These are phyloP conservation scores for Aspergillus puulaauensis DNA, from an alignment of 2,329 filamentous ascomycete species.

Conservation along the genomic window DNA sequence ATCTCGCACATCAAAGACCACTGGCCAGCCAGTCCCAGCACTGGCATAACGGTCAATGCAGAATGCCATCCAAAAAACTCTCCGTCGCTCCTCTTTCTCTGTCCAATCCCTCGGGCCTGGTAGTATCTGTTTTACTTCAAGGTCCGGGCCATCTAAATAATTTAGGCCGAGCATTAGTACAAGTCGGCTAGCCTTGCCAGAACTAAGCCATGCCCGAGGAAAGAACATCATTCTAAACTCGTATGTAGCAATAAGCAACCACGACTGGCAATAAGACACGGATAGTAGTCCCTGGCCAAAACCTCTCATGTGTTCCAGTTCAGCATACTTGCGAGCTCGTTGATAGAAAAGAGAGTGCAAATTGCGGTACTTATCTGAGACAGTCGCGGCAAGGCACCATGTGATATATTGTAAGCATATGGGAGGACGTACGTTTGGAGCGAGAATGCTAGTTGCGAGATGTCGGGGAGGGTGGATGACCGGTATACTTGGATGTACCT, in stretches of 20 bases:
- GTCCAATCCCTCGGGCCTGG: slow-evolving; percentile 88
- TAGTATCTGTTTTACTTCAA: slow-evolving; percentile 92
- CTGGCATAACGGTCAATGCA: slow-evolving; percentile 89
- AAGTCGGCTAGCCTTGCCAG: slow-evolving; percentile 74
- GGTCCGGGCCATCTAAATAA: slow-evolving; percentile 73
- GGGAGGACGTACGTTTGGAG: slow-evolving; percentile 81
- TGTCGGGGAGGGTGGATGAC: slow-evolving; percentile 90
- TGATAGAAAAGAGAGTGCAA: slow-evolving; percentile 89
- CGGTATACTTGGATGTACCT: slow-evolving; percentile 79
- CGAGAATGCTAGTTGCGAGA: slow-evolving; percentile 81
- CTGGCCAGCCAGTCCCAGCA: slow-evolving; percentile 96
- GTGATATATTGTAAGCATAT: slow-evolving; percentile 90
- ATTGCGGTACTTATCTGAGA: slow-evolving; percentile 75
- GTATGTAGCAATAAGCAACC: slow-evolving; percentile 75
- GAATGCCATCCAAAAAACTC: slow-evolving; percentile 95
- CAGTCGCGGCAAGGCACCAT: slow-evolving; percentile 86
- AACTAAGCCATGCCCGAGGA: slow-evolving; percentile 90
- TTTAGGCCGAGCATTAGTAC: slow-evolving; percentile 92
- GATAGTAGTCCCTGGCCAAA: slow-evolving; percentile 81
- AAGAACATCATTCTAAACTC: slow-evolving; percentile 99
- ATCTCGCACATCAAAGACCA: slow-evolving; percentile 88
- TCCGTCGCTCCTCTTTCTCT: slow-evolving; percentile 82
- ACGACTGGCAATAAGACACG: slow-evolving; percentile 85
- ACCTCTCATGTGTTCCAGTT: slow-evolving; percentile 86
- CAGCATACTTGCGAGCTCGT: slow-evolving; percentile 83